Base-by-base conservation (phyloP, 2,329 filamentous ascomycete genomes). In the Fusarium austroafricanum region DNA sequence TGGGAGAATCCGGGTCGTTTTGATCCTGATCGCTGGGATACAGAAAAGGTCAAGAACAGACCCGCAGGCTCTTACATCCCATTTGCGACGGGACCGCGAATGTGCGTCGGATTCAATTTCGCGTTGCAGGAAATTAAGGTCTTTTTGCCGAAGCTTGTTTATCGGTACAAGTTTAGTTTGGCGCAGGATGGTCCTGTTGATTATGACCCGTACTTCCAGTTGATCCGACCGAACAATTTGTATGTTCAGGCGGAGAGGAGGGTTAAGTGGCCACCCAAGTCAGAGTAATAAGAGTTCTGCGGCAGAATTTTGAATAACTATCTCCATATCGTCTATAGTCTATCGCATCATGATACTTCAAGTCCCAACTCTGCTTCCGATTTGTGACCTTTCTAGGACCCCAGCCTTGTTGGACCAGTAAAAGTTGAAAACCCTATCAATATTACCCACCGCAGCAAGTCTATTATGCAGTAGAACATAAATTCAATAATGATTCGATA, bases 51-150 rank as follows among this genome's bases (percentile, higher is more conserved):
- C 51, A 86, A 86, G 78, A 82, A 80, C 61, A 73, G 82, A 4
- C 85, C 83, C 51, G 80, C 81, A 29, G 82, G 80, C 0, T 78
- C 83, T 0, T 90, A 89, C 63, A 78, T 86, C 5, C 88, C 88
- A 0, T 90, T 90, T 60, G 87, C 84, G 0, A 78, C 82, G 0
- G 89, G 88, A 0, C 83, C 80, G 0, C 79, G 88, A 3, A 83
- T 83, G 77, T 90, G 88, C 59, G 86, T 90, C 44, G 88, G 87
- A 0, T 89, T 89, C 80, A 90, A 89, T 74, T 89, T 90, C 72
- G 88, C 87, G 0, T 74, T 90, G 17, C 82, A 84, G 64, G 87
- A 90, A 73, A 80, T 89, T 57, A 89, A 89, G 78, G 80, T 88
- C 3, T 83, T 88, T 70, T 38, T 90, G 56, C 79, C 83, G 1